These are phyloP conservation scores for Candida sonorensis DNA, from an alignment of 805 yeast species.

Conservation along the genomic window DNA sequence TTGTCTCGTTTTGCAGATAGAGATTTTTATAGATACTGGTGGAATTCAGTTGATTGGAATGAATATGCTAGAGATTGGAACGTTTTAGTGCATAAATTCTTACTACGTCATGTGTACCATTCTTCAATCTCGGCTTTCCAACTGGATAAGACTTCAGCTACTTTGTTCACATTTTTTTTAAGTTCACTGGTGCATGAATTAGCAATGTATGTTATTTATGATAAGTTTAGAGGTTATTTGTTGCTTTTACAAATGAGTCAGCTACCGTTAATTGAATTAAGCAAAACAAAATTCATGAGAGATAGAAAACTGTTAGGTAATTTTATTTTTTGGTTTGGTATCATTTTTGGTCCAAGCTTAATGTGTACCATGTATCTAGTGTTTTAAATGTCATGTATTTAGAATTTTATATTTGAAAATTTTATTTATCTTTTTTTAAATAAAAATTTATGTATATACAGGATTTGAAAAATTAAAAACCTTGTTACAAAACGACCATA, in stretches of 20 bases:
- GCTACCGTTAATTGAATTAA: conserved; percentile 65
- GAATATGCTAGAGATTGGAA: conserved; percentile 95
- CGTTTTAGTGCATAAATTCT: conserved; percentile 82
- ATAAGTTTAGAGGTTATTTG: conserved; percentile 72
- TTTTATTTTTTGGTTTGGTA: conserved; percentile 85
- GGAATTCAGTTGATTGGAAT: conserved; percentile 93
- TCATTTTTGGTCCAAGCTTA: conserved; percentile 82
- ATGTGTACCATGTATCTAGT: conserved; percentile 79
- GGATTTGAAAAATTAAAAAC: too few relatives aligned
- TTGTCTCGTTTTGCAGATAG: conserved; percentile 82
- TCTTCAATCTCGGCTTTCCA: conserved; percentile 73
- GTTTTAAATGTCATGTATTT: conserved; percentile 34
- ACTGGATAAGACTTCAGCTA: conserved; percentile 60
- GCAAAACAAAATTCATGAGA: conserved; percentile 51
- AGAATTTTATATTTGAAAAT: background rate
- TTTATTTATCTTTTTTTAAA: conserved; percentile 1
- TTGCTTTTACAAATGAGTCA: conserved; percentile 81
- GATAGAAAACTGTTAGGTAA: conserved; percentile 62
- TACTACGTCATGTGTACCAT: conserved; percentile 90
- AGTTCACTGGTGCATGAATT: conserved; percentile 85
- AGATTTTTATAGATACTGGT: conserved; percentile 94
- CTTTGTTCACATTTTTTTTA: conserved; percentile 68
- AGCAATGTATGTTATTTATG: conserved; percentile 85
- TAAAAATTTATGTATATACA: background rate
- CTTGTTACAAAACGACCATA: too few relatives aligned